Evolutionary conservation across 2,329 filamentous ascomycete genomes (phyloP).

Genomic region (Sclerotinia trifoliorum): DNA sequence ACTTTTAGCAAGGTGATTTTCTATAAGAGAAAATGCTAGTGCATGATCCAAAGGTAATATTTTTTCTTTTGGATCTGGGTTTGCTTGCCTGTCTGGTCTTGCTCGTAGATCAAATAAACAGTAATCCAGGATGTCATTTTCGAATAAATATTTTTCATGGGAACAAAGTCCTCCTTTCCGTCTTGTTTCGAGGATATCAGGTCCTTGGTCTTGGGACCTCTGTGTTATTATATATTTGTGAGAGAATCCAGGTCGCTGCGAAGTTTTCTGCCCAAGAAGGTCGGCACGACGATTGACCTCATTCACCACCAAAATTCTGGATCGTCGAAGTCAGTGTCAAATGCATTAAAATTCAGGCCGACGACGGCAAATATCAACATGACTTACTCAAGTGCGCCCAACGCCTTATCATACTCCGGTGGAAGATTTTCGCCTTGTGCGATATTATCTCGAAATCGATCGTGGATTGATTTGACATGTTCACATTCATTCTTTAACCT

Average conservation of each 20-base stretch:
- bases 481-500: constrained; percentile 2
- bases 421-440: neutral
- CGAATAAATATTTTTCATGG: neutral
- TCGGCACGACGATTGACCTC: neutral
- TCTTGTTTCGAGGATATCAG: too few relatives aligned
- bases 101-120: neutral
- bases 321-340: neutral
- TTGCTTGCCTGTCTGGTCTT: neutral
- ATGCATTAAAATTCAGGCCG: too few relatives aligned
- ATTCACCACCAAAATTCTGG: neutral
- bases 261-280: neutral
- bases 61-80: neutral
- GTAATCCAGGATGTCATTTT: neutral
- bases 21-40: constrained; percentile 17
- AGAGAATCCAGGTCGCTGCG: constrained; percentile 9
- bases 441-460: constrained; percentile 5
- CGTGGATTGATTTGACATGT: neutral
- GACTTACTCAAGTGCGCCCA: neutral
- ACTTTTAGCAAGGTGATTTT: constrained; percentile 12
- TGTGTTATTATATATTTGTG: neutral
- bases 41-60: neutral
- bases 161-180: neutral
- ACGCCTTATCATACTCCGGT: neutral
- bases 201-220: neutral
- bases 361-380: neutral